Base-by-base conservation (phyloP, 768 basidiomycete genomes). In the Rhodotorula kratochvilovae region DNA sequence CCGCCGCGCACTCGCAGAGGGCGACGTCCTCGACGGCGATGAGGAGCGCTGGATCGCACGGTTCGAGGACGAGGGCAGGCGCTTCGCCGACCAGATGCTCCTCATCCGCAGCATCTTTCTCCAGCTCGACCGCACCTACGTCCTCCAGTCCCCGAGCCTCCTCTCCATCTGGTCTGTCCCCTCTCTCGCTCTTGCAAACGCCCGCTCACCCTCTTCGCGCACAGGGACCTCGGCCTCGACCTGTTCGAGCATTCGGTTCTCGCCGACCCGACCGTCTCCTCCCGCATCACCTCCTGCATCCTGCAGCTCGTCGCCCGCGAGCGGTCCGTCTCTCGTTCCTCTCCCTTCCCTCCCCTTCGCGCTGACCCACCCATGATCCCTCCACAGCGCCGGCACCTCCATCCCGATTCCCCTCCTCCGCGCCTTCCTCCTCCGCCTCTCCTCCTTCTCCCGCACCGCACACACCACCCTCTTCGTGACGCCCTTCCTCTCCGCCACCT, bases 351-450 rank as follows among this genome's bases (percentile, higher is more conserved):
- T 36, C 13, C n/a, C n/a, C n/a, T n/a, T n/a, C n/a, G n/a, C n/a
- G n/a, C n/a, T n/a, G n/a, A n/a, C n/a, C n/a, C n/a, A n/a, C n/a
- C n/a, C n/a, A n/a, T n/a, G n/a, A n/a, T n/a, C n/a, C n/a, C n/a
- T n/a, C n/a, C n/a, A n/a, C 2, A 39, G 16, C 19, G 27, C 15
- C 75, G 93, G 93, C 36, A 89, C 89, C 76, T 85, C 85, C 45
- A 91, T 98, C 77, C 90, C 91, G 77, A 89, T 90, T n/a, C 91
- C 92, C 3, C 88, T 90, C 5, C 87, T 97, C 62, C 90, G 91
- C 77, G 90, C 73, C 4, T 42, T 77, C 67, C 63, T 78, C 54
- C 23, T 33, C 33, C 62, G 77, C 36, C 68, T 77, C 46, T 61
- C 54, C n/a, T 61, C 75, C 25, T 63, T 76, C 61, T 77, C 76